Conservation (phyloP, 495 filamentous ascomycete species). For the Tricharina praecox region DNA sequence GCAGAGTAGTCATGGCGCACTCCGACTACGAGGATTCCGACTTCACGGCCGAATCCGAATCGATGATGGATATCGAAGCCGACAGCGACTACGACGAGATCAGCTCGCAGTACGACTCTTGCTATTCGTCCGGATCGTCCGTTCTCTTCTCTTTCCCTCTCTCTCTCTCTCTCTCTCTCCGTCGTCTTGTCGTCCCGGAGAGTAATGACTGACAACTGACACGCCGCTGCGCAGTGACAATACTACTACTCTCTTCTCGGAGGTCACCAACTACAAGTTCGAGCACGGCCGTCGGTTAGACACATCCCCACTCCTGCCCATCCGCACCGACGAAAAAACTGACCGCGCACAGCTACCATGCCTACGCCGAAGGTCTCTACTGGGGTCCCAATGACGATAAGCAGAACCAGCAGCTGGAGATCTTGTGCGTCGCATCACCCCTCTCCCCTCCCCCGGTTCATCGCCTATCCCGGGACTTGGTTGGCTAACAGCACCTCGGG, state of each 20-base stretch:
- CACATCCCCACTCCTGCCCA: not conserved
- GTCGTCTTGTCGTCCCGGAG: not conserved
- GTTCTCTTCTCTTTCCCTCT: not conserved
- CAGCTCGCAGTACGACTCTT: conserved; percentile 2
- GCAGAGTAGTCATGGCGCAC: too few species aligned
- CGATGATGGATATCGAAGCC: conserved; percentile 2
- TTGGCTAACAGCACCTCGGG: conserved; percentile 3
- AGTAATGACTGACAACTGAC: too few species aligned
- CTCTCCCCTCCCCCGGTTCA: conserved; percentile 10
- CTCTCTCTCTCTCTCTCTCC: not conserved
- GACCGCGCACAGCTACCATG: conserved; percentile 31
- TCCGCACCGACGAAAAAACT: not conserved
- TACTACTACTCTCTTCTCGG: conserved; percentile 31
- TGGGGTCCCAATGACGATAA: conserved; percentile 41
- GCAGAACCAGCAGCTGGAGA: conserved; percentile 33
- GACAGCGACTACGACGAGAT: conserved; percentile 2
- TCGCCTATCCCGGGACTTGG: not conserved
- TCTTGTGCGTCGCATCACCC: conserved; percentile 29
- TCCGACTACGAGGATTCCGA: not conserved
- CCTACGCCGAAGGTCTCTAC: conserved; percentile 39
- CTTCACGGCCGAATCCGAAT: not conserved
- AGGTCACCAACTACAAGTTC: conserved; percentile 29
- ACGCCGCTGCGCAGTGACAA: conserved; percentile 3
- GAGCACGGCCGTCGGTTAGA: conserved; percentile 37
- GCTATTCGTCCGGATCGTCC: conserved; percentile 1